Percentiles rank a stretch among this genome's conserved stretches.
Evolutionary conservation across 192 early-diverging fungal species (phyloP).

Genomic region (Backusella macrospora): DNA sequence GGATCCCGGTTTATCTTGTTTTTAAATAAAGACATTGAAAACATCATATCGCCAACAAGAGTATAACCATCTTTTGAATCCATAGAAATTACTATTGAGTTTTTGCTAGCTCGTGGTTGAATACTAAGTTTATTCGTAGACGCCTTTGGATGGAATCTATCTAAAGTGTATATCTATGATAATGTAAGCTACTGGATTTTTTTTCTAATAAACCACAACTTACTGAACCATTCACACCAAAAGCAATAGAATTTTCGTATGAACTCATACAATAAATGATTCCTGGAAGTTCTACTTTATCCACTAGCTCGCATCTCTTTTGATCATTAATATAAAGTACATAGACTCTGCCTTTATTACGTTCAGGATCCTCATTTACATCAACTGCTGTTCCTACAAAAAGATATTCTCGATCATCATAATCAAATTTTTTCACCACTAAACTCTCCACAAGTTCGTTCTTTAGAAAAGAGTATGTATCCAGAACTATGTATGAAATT

Average conservation of each 20-base stretch:
- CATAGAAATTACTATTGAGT: slow-evolving; percentile 61
- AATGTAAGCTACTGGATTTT: neutral
- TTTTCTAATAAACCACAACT: neutral
- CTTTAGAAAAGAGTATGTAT: slow-evolving; percentile 43
- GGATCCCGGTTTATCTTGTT: slow-evolving; percentile 21
- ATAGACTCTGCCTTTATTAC: slow-evolving; percentile 72
- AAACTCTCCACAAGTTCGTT: slow-evolving; percentile 51
- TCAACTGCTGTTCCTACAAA: slow-evolving; percentile 76
- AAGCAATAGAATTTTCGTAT: slow-evolving; percentile 68
- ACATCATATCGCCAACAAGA: slow-evolving; percentile 83
- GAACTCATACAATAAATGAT: slow-evolving; percentile 63
- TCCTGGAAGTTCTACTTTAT: slow-evolving; percentile 55
- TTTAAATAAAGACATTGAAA: slow-evolving; percentile 68
- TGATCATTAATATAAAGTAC: slow-evolving; percentile 55
- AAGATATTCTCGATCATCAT: slow-evolving; percentile 50
- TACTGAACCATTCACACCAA: slow-evolving; percentile 69
- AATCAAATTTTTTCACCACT: slow-evolving; percentile 44
- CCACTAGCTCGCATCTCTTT: slow-evolving; percentile 56
- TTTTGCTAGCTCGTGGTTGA: slow-evolving; percentile 45
- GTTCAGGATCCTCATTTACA: slow-evolving; percentile 57
- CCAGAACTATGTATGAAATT: slow-evolving; percentile 40
- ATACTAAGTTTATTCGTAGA: slow-evolving; percentile 28
- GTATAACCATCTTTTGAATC: slow-evolving; percentile 68
- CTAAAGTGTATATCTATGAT: slow-evolving; percentile 17
- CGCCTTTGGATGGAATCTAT: slow-evolving; percentile 19